Base-by-base conservation (phyloP, 2,329 filamentous ascomycete genomes). In the Neopestalotiopsis sp. region DNA sequence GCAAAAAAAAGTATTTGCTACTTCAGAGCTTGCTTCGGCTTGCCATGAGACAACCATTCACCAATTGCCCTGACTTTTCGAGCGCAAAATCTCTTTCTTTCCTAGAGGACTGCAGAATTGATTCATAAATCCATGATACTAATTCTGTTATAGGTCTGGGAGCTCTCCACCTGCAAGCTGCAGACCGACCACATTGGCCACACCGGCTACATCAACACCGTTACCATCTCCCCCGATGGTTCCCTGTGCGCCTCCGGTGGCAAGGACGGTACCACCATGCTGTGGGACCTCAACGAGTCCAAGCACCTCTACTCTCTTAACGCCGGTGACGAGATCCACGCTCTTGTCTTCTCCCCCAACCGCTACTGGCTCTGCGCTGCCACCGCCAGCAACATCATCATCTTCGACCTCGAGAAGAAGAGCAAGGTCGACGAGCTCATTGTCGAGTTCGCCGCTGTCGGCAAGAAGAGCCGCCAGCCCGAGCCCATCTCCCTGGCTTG, bases 401-500 rank as follows among this genome's bases (percentile, higher is more conserved):
- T 99, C 90, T 99, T 99, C 88, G 96, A 99, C 83, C 91, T 99
- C 78, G 96, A 99, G 94, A 99, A 99, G 95, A 99, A 99, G 95
- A 97, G 92, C 92, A 98, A 98, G 93, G 95, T 98, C 82, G 95
- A 98, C 81, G 96, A 98, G 91, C 92, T 99, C 85, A 98, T 97
- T 92, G 95, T 95, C 77, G 96, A 99, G 85, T 97, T 96, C 89
- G 89, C 94, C 82, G 90, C 94, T 83, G 92, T 94, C 83, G 94
- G 95, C 88, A 97, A 97, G 94, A 98, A 98, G 94, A 94, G 92
- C 91, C 91, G 95, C 83, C 95, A 98, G 87, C 96, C 96, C 79
- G 95, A 98, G 92, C 98, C 95, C 86, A 92, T 99, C 81, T 94
- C 90, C 83, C 90, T 99, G 87, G 95, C 95, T 83, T 99, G 96